Conservation (phyloP, 192 early-diverging fungal genomes). For the Phlyctochytrium bullatum region DNA sequence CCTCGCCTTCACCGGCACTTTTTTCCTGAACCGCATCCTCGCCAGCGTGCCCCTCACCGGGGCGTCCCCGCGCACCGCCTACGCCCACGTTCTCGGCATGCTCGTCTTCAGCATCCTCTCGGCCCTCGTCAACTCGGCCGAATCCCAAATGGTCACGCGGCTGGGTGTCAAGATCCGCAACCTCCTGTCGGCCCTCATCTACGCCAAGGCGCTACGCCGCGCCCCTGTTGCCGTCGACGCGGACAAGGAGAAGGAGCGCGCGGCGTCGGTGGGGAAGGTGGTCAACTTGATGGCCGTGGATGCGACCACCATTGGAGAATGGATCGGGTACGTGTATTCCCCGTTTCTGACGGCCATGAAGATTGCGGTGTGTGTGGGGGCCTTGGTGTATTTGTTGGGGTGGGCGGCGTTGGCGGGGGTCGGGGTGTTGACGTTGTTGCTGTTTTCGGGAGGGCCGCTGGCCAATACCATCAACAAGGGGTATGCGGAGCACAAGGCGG, state of each 20-base stretch:
- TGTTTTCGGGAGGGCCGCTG: constrained; percentile 15
- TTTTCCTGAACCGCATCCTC: constrained; percentile 28
- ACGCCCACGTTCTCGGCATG: neutral
- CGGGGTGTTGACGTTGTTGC: constrained; percentile 41
- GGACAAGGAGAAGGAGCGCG: constrained; percentile 1
- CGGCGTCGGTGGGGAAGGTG: constrained; percentile 34
- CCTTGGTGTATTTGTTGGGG: constrained; percentile 71
- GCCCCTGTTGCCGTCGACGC: neutral
- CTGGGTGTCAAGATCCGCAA: constrained; percentile 9
- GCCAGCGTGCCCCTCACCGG: neutral
- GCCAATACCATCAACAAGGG: neutral
- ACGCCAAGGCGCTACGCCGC: constrained; percentile 23
- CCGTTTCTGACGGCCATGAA: neutral
- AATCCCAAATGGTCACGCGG: neutral
- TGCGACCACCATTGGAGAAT: constrained; percentile 21
- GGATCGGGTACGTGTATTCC: constrained; percentile 4
- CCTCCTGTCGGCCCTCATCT: constrained; percentile 19
- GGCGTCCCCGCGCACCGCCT: neutral
- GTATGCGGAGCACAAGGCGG: constrained; percentile 40
- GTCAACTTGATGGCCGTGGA: constrained; percentile 36
- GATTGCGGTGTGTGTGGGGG: constrained; percentile 53
- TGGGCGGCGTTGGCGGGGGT: constrained; percentile 76
- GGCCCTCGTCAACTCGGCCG: neutral
- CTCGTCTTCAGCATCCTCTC: neutral
- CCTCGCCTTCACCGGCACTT: constrained; percentile 26